Evolutionary conservation across 1,284 basidiomycete genomes (phyloP).

Genomic region (Puccinia polysora): DNA sequence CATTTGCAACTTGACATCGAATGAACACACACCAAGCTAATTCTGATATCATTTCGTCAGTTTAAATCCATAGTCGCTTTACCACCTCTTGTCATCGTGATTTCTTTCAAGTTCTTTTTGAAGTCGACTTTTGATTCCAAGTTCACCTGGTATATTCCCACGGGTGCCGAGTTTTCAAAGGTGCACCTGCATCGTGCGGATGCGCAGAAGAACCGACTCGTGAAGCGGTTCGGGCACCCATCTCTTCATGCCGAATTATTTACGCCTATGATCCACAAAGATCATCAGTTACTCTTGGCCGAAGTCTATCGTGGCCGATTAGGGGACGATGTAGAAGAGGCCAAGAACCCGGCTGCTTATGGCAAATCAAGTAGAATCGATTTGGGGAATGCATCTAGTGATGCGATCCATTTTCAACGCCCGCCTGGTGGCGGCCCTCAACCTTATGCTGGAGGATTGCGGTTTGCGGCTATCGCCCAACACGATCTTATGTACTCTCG

Average conservation of each 20-base stretch:
- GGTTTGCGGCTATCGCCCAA: conserved; percentile 54
- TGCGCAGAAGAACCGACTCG: conserved; percentile 64
- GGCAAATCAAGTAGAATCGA: background rate
- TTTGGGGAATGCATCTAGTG: conserved; percentile 66
- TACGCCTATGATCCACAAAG: conserved; percentile 79
- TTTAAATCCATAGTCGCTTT: conserved; percentile 52
- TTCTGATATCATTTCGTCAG: conserved; percentile 3
- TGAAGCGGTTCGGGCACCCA: conserved; percentile 79
- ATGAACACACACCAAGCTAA: background rate
- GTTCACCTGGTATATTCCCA: conserved; percentile 70
- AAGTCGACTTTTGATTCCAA: conserved; percentile 63
- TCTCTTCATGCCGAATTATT: conserved; percentile 72
- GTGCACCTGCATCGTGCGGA: conserved; percentile 71
- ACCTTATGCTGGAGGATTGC: conserved; percentile 58
- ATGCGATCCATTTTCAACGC: conserved; percentile 61
- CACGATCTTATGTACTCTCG: conserved; percentile 49
- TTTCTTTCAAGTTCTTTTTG: conserved; percentile 74
- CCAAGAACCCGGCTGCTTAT: conserved; percentile 13
- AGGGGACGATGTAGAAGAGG: conserved; percentile 50
- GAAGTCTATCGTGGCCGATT: conserved; percentile 54
- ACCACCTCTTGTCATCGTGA: conserved; percentile 32
- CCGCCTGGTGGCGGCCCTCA: conserved; percentile 65
- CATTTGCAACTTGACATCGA: background rate
- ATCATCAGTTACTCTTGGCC: conserved; percentile 69
- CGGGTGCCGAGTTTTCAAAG: conserved; percentile 64